Evolutionary conservation across 192 early-diverging fungal genomes (phyloP).

Genomic region (Mortierella hygrophila): DNA sequence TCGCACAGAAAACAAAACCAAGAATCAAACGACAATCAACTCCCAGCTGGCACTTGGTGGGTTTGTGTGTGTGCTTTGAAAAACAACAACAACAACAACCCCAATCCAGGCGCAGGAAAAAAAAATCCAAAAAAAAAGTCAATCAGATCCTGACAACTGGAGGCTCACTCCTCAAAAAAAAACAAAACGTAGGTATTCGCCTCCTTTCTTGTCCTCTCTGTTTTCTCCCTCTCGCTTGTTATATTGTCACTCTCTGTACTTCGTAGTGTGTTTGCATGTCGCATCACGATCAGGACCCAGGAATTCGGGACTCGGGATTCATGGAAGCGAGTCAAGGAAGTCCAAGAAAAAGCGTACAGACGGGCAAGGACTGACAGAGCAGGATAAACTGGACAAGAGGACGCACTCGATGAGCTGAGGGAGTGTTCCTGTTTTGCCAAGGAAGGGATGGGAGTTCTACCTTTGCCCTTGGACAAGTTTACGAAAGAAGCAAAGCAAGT

Average conservation of each 20-base stretch:
- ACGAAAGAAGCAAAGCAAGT: no score
- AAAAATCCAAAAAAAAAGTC: background rate
- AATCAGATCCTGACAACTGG: background rate
- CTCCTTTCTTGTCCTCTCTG: background rate
- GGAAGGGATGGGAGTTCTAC: background rate
- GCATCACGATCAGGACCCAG: background rate
- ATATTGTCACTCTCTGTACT: background rate
- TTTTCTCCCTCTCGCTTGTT: background rate
- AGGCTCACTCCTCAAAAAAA: background rate
- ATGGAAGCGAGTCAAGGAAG: background rate
- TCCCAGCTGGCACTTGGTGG: background rate
- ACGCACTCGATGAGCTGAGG: no score
- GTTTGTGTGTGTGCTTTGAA: background rate
- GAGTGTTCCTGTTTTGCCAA: background rate
- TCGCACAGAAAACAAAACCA: no score
- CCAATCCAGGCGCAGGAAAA: no score
- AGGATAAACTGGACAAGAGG: background rate
- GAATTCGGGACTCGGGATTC: background rate
- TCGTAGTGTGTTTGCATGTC: background rate
- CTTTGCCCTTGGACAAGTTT: background rate
- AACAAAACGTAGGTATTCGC: background rate
- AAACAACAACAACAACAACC: no score
- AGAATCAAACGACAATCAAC: background rate
- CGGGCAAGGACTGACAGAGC: background rate
- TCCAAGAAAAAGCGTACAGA: background rate